A percentile compares a stretch with the other conserved stretches of the same genome.
These are phyloP conservation scores for Calycina herbarum DNA, from an alignment of 2,329 filamentous ascomycete species.

Conservation along the genomic window DNA sequence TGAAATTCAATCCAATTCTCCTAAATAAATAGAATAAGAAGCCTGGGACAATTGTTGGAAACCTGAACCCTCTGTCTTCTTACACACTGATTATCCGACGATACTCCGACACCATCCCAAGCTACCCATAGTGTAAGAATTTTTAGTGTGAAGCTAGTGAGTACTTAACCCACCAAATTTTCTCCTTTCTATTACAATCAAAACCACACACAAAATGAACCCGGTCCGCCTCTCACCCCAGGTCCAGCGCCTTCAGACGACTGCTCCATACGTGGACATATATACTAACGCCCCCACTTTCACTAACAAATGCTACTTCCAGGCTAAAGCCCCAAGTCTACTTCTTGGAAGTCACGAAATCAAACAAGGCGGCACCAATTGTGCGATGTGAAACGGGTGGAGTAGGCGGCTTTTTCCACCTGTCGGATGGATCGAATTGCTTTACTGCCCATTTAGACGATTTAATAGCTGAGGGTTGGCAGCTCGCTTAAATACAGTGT, in stretches of 20 bases:
- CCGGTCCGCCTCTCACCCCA: constrained; percentile 18
- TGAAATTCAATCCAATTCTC: too few species aligned
- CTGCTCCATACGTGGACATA: constrained; percentile 22
- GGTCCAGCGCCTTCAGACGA: constrained; percentile 21
- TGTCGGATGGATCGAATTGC: constrained; percentile 21
- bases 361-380: constrained; percentile 20
- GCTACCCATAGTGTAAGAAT: too few species aligned
- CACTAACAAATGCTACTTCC: constrained; percentile 22
- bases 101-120: too few species aligned
- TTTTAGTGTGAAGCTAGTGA: too few species aligned
- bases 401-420: constrained; percentile 19
- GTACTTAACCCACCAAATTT: too few species aligned
- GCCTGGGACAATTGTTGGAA: neutral
- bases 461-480: constrained; percentile 23
- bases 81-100: too few species aligned
- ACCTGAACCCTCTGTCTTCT: too few species aligned
- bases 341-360: constrained; percentile 21
- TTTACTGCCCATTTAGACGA: constrained; percentile 21
- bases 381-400: constrained; percentile 21
- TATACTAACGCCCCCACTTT: constrained; percentile 21
- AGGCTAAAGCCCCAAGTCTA: constrained; percentile 20
- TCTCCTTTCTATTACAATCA: too few species aligned
- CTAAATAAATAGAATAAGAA: neutral
- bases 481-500: constrained; percentile 17
- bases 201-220: too few species aligned